Evolutionary conservation across 176 grass and related monocot species (phyloP).

Genomic region (Musa schizocarpa): DNA sequence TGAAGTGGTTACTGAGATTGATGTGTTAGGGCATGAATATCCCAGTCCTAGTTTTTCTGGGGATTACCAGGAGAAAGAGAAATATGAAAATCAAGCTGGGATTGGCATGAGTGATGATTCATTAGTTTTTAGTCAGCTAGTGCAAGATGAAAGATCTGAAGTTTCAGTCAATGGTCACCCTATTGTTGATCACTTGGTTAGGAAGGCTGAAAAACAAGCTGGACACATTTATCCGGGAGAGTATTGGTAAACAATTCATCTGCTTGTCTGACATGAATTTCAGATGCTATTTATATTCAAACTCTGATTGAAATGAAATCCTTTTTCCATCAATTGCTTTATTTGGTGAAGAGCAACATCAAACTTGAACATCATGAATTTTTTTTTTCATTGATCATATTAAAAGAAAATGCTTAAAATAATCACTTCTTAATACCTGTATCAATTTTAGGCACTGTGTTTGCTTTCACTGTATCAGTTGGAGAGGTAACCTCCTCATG

Average conservation of each 20-base stretch:
- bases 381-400: too few relatives aligned
- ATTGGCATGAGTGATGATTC: conserved; percentile 60
- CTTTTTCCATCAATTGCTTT: neutral
- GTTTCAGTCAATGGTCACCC: conserved; percentile 85
- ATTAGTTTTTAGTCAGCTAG: conserved; percentile 60
- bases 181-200: conserved; percentile 78
- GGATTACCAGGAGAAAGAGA: conserved; percentile 44
- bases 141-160: conserved; percentile 37
- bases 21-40: conserved; percentile 46
- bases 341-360: neutral
- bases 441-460: too few relatives aligned
- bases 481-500: too few relatives aligned
- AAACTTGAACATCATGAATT: too few relatives aligned
- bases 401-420: too few relatives aligned
- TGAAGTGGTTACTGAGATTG: conserved; percentile 34
- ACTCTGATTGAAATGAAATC: neutral
- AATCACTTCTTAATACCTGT: too few relatives aligned
- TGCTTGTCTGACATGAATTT: neutral
- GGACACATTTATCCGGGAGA: conserved; percentile 72
- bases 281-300: neutral
- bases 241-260: conserved; percentile 60
- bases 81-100: conserved; percentile 56
- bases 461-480: too few relatives aligned
- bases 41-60: conserved; percentile 59
- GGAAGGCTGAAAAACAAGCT: conserved; percentile 89